A percentile compares a stretch with the other conserved stretches of the same genome.
phyloP scores from a whole-genome alignment of 345 rosid species.

The Physaria fendleri region DNA sequence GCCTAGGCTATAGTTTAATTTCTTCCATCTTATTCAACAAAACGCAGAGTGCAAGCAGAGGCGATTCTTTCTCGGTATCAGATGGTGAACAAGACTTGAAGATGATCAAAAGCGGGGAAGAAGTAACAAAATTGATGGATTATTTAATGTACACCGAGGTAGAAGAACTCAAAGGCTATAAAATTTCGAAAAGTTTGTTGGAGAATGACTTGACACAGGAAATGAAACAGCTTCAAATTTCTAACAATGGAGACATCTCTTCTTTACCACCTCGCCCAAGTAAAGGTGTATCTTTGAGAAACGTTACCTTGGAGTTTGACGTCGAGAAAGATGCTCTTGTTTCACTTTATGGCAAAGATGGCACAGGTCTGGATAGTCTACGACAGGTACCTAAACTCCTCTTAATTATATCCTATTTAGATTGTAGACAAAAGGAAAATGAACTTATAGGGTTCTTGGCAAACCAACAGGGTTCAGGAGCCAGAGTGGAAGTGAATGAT shows the following conservation, averaged over 20 bases:
- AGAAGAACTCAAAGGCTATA: conserved; percentile 17
- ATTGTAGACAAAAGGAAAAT: background rate
- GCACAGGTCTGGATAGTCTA: conserved; percentile 45
- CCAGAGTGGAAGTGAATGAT: conserved; percentile 43
- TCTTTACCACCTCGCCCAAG: conserved; percentile 17
- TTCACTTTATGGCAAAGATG: conserved; percentile 50
- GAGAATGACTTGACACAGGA: conserved; percentile 23
- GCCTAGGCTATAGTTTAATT: background rate
- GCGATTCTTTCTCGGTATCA: background rate
- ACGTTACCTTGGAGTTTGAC: conserved; percentile 42
- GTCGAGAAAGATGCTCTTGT: conserved; percentile 39
- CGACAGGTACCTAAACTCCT: conserved; percentile 32
- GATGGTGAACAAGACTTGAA: conserved; percentile 19
- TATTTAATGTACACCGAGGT: conserved; percentile 25
- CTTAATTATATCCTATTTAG: background rate
- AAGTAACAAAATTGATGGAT: conserved; percentile 31
- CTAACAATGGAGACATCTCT: conserved; percentile 14
- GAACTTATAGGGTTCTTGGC: background rate
- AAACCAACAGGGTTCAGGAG: conserved; percentile 56
- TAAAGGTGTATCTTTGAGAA: conserved; percentile 40
- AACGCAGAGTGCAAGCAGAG: conserved; percentile 30
- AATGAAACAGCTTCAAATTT: conserved; percentile 30
- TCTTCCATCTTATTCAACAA: conserved; percentile 3
- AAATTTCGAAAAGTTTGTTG: conserved; percentile 11
- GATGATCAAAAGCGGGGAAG: conserved; percentile 25